A percentile compares a stretch with the other conserved stretches of the same genome.
Evolutionary conservation across 371 early-diverging fungal genomes (phyloP).

Genomic region (Mucor indicus): DNA sequence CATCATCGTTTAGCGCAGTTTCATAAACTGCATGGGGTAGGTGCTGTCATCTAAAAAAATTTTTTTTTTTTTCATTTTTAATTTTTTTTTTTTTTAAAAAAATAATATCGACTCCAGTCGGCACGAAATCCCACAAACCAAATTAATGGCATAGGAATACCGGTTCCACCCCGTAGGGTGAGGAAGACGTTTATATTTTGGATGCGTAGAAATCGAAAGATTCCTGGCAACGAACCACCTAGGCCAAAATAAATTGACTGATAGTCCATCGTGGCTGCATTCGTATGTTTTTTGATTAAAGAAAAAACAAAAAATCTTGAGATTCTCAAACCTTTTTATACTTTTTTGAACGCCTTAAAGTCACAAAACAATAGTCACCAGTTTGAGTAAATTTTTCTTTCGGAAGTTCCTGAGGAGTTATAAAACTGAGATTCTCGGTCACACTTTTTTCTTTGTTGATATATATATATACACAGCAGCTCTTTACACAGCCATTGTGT

Average conservation of each 20-base stretch:
- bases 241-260: slow-evolving; percentile 18
- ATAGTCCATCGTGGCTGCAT: slow-evolving; percentile 31
- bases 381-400: no score
- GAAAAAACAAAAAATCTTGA: slow-evolving; percentile 6
- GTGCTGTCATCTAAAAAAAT: no score
- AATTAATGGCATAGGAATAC: slow-evolving; percentile 20
- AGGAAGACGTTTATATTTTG: slow-evolving; percentile 23
- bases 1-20: no score
- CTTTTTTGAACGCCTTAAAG: slow-evolving; percentile 2
- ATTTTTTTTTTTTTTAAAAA: no score
- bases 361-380: slow-evolving; percentile 1
- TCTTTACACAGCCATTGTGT: background rate
- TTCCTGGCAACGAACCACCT: slow-evolving; percentile 27
- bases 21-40: no score
- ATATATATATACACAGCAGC: background rate
- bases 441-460: background rate
- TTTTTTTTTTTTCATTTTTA: no score
- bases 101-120: slow-evolving; percentile 20
- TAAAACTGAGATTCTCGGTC: no score
- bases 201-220: slow-evolving; percentile 25
- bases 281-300: slow-evolving; percentile 23
- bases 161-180: slow-evolving; percentile 16
- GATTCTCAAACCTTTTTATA: slow-evolving; percentile 7
- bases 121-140: slow-evolving; percentile 21
- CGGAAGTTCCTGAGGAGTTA: no score